These are phyloP conservation scores for Phaeosphaeriaceae sp. DNA, from an alignment of 2,329 filamentous ascomycete genomes.

Conservation along the genomic window DNA sequence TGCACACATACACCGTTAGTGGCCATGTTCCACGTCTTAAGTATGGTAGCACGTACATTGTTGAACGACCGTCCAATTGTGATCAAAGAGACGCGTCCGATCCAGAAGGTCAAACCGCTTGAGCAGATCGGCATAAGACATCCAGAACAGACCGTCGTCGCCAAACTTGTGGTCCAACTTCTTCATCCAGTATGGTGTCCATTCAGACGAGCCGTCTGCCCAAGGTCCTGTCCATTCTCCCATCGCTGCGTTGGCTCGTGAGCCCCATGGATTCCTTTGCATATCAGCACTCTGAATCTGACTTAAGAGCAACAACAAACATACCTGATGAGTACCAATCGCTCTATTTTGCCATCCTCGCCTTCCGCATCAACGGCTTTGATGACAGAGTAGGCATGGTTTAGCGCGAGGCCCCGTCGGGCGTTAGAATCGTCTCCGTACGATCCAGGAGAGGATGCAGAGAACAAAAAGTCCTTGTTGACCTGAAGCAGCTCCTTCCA, in stretches of 20 bases:
- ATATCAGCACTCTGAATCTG: neutral
- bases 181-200: conserved; percentile 79
- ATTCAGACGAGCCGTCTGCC: conserved; percentile 82
- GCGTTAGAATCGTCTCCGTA: conserved; percentile 67
- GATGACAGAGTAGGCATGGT: conserved; percentile 64
- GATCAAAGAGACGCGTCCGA: conserved; percentile 65
- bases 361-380: conserved; percentile 63
- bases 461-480: conserved; percentile 80
- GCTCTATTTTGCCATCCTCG: conserved; percentile 43
- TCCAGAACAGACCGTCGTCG: conserved; percentile 74
- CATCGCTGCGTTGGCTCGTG: conserved; percentile 50
- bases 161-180: conserved; percentile 76
- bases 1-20: neutral
- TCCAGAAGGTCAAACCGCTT: conserved; percentile 65
- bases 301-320: conserved; percentile 31
- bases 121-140: conserved; percentile 64
- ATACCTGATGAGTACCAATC: conserved; percentile 68
- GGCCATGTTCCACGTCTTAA: neutral
- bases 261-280: conserved; percentile 78
- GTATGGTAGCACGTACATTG: conserved; percentile 48
- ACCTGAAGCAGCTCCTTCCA: conserved; percentile 80
- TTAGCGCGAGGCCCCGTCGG: conserved; percentile 51
- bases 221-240: conserved; percentile 80
- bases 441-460: conserved; percentile 62
- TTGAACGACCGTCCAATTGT: conserved; percentile 66